Evolutionary conservation across 495 filamentous ascomycete genomes (phyloP).

Genomic region (Opeltia flavorubescens): DNA sequence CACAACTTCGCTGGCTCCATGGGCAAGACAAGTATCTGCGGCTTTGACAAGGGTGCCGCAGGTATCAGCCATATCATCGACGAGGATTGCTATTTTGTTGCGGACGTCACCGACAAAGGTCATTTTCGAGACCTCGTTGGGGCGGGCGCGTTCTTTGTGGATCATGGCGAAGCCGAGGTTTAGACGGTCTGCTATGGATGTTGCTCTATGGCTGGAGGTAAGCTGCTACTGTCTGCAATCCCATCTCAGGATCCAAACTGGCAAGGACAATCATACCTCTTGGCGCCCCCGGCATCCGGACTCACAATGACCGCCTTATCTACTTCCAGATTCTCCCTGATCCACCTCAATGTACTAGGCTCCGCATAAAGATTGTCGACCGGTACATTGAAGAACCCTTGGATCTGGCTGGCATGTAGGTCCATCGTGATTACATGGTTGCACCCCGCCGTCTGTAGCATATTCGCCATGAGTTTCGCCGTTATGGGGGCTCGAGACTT

Average conservation of each 20-base stretch:
- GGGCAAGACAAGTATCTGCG: constrained; percentile 76
- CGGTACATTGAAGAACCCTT: constrained; percentile 96
- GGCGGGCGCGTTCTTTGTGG: constrained; percentile 88
- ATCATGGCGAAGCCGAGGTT: constrained; percentile 96
- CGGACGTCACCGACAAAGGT: constrained; percentile 57
- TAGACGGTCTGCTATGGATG: constrained; percentile 88
- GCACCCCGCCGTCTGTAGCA: constrained; percentile 85
- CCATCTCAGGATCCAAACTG: neutral
- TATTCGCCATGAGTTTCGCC: constrained; percentile 91
- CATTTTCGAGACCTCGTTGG: constrained; percentile 95
- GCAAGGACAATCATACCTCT: constrained; percentile 49
- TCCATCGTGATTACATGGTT: constrained; percentile 88
- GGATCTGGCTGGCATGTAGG: constrained; percentile 50
- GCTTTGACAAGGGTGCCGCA: constrained; percentile 92
- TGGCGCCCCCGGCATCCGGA: constrained; percentile 92
- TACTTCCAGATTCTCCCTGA: constrained; percentile 70
- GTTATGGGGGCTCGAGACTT: constrained; percentile 68
- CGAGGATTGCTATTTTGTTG: constrained; percentile 56
- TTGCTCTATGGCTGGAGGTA: constrained; percentile 44
- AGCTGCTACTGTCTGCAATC: too few relatives aligned
- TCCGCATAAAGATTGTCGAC: constrained; percentile 97
- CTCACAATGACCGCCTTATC: constrained; percentile 87
- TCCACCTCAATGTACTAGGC: constrained; percentile 82
- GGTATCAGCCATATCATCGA: constrained; percentile 72
- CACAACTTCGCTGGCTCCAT: constrained; percentile 76